Conservation (phyloP, 805 yeast genomes). For the Kodamaea kakaduensis region DNA sequence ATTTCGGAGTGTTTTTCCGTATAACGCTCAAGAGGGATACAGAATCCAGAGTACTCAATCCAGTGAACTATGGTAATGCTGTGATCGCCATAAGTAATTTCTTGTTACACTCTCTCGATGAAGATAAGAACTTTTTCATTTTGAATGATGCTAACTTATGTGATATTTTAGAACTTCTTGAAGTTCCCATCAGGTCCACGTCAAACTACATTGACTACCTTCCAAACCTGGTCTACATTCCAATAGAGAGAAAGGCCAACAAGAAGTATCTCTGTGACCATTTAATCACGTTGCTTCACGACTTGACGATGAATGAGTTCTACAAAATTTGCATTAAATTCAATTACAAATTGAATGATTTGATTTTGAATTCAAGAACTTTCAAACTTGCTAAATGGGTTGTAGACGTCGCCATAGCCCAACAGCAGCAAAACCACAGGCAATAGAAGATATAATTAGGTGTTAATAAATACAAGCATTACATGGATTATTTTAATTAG, state of each 20-base stretch:
- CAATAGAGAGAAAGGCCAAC: constrained; percentile 15
- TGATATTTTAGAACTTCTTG: constrained; percentile 56
- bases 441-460: constrained; percentile 1
- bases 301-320: constrained; percentile 60
- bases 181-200: constrained; percentile 49
- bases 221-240: constrained; percentile 48
- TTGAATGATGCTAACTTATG: constrained; percentile 47
- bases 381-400: constrained; percentile 71
- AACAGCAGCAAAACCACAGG: constrained; percentile 28
- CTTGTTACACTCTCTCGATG: constrained; percentile 56
- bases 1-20: constrained; percentile 35
- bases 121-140: constrained; percentile 55
- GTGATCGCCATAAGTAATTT: constrained; percentile 58
- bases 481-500: constrained; percentile 1
- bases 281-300: constrained; percentile 54
- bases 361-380: constrained; percentile 58
- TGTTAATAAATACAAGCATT: constrained; percentile 1
- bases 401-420: constrained; percentile 58
- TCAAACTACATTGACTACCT: constrained; percentile 32
- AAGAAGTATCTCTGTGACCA: constrained; percentile 25
- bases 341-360: constrained; percentile 60
- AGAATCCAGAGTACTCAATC: constrained; percentile 55
- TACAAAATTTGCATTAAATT: constrained; percentile 61
- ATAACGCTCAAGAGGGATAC: constrained; percentile 49
- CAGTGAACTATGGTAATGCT: constrained; percentile 57